A percentile compares a stretch with the other conserved stretches of the same genome.
phyloP scores from a whole-genome alignment of 1,139 yeast species.

The Hyphopichia khmerensis region DNA sequence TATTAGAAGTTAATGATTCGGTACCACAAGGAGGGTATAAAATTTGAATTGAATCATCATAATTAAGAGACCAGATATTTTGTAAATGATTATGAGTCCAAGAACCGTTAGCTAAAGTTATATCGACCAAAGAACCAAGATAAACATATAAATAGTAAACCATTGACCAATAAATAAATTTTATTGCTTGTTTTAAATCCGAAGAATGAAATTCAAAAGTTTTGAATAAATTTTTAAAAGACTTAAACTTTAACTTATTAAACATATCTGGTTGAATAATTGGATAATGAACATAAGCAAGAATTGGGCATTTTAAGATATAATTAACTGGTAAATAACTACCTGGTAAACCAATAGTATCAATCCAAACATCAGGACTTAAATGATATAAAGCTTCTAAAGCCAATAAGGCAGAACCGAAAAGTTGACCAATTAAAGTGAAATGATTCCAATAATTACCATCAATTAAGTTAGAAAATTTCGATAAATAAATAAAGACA shows the following conservation, averaged over 20 bases:
- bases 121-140: constrained; percentile 65
- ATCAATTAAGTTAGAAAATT: constrained; percentile 60
- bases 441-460: constrained; percentile 73
- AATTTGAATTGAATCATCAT: constrained; percentile 34
- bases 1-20: constrained; percentile 35
- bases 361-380: constrained; percentile 89
- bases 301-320: constrained; percentile 66
- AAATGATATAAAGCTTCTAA: constrained; percentile 68
- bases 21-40: constrained; percentile 90
- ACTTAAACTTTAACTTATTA: constrained; percentile 47
- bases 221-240: constrained; percentile 14
- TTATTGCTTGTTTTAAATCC: constrained; percentile 33
- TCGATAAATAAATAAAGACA: constrained; percentile 68
- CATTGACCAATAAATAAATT: constrained; percentile 69
- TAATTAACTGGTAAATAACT: constrained; percentile 56
- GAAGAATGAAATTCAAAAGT: constrained; percentile 9
- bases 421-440: constrained; percentile 83
- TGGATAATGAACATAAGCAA: constrained; percentile 93
- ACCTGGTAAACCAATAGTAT: constrained; percentile 93
- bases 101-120: constrained; percentile 78
- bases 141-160: constrained; percentile 62
- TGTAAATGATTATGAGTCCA: constrained; percentile 85
- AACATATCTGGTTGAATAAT: constrained; percentile 87
- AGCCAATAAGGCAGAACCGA: constrained; percentile 71
- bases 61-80: constrained; percentile 54